Percentiles rank a stretch among this genome's conserved stretches.
Conservation (phyloP, 106 monocot species). For the Acorus gramineus region DNA sequence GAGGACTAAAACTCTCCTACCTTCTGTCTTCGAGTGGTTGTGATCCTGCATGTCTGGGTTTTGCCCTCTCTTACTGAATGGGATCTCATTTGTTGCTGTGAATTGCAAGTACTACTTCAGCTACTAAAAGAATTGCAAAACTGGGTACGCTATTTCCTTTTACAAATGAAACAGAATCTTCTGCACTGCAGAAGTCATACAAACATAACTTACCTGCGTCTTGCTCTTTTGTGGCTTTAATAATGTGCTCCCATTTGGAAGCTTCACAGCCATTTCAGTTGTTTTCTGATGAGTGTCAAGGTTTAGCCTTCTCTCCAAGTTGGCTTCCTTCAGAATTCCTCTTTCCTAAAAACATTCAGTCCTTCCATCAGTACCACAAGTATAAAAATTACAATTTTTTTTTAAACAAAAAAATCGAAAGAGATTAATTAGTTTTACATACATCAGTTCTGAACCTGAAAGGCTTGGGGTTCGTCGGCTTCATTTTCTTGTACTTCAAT, state of each 20-base stretch:
- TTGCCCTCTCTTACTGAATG: too few species aligned
- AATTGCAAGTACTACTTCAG: too few species aligned
- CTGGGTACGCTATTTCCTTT: too few species aligned
- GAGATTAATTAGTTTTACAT: too few species aligned
- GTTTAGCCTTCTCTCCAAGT: conserved; percentile 32
- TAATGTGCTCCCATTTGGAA: background rate
- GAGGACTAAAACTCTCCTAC: background rate
- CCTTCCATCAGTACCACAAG: too few species aligned
- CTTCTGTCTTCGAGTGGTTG: background rate
- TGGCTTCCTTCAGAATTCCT: conserved; percentile 54
- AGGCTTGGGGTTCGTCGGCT: conserved; percentile 63
- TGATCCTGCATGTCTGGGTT: too few species aligned
- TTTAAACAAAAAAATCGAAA: too few species aligned
- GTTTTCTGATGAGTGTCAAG: conserved; percentile 12
- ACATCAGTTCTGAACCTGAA: conserved; percentile 85
- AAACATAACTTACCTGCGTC: conserved; percentile 7
- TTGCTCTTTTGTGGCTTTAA: too few species aligned
- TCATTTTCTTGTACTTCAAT: conserved; percentile 24
- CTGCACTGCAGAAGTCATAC: background rate
- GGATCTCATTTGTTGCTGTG: too few species aligned
- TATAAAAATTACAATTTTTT: too few species aligned
- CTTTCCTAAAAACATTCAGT: conserved; percentile 25
- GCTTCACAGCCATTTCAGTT: background rate
- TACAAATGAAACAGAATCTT: background rate
- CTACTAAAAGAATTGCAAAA: background rate